A percentile compares a stretch with the other conserved stretches of the same genome.
Conservation (phyloP, 176 grass and related monocot genomes). For the Hyparrhenia diplandra region DNA sequence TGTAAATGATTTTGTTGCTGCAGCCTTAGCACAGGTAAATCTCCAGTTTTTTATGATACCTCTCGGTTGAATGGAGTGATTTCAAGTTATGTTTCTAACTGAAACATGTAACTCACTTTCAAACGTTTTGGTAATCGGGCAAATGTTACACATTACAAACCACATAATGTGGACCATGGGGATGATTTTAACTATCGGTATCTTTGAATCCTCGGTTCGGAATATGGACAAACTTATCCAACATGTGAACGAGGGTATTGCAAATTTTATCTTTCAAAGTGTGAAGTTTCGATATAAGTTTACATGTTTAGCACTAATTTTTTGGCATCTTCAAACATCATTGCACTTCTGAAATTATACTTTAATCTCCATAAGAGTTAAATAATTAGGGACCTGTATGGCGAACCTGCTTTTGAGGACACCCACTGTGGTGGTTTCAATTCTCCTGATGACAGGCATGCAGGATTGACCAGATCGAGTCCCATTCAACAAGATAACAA, state of each 20-base stretch:
- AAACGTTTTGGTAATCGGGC: slow-evolving; percentile 47
- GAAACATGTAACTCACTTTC: slow-evolving; percentile 4
- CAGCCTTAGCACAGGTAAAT: slow-evolving; percentile 79
- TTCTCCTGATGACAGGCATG: neutral
- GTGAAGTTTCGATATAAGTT: neutral
- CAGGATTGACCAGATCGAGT: neutral
- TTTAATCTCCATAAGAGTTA: neutral
- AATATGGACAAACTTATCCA: slow-evolving; percentile 93
- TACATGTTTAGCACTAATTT: neutral
- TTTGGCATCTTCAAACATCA: neutral
- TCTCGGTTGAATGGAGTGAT: slow-evolving; percentile 13
- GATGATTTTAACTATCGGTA: slow-evolving; percentile 92
- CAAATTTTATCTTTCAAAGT: neutral
- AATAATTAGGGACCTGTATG: neutral
- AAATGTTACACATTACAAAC: slow-evolving; percentile 74
- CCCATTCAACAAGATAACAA: neutral
- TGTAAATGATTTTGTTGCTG: slow-evolving; percentile 79
- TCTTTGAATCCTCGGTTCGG: slow-evolving; percentile 87
- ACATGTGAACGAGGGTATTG: slow-evolving; percentile 86
- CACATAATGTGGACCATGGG: slow-evolving; percentile 99
- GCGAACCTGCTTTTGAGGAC: neutral
- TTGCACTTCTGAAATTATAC: neutral
- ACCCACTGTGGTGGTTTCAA: neutral
- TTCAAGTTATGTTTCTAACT: slow-evolving; percentile 17
- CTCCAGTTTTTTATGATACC: neutral